Base-by-base conservation (phyloP, 805 yeast species). In the Aciculoconidium aculeatum region DNA sequence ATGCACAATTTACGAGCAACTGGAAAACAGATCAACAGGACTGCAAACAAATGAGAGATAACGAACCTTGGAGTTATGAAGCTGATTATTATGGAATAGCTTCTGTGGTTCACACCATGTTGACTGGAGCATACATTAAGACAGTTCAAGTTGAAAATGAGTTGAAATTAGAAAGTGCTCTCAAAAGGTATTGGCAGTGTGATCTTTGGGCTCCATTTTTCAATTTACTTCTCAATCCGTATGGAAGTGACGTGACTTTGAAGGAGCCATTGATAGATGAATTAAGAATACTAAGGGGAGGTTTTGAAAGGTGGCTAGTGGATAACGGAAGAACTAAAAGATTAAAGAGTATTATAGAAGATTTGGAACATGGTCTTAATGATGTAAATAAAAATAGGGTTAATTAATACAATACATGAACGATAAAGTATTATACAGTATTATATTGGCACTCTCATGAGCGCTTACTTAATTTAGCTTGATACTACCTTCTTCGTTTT, bases 11-110 rank as follows among this genome's bases (percentile, higher is more conserved):
- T 50, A 53, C 61, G 22, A 68, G 80, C 11, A 64, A 70, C 40
- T 77, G 82, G 77, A 62, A 66, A 17, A 58, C 75, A 1, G 82
- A 77, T 37, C 66, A 71, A 32, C 82, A 74, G 39, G 94, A 82
- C 41, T 84, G 94, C 47, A 73, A 74, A 4, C 85, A 80, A 42
- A 74, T 83, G 76, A 58, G 74, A 31, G 53, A 67, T 3, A 60
- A 68, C 4, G 45, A 61, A 28, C 70, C 80, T 0, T 87, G 95
- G 94, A 70, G 73, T 2, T 83, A 69, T 45, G 86, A 87, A 47
- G 77, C 80, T 3, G 96, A 87, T 55, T 85, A 85, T 48, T 81
- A 70, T 50, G 95, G 95, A 0, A 38, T 84, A 11, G 96, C 95
- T 0, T 70, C 76, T 18, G 71, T 82, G 0, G 59, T 85, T 2